phyloP scores from a whole-genome alignment of 192 early-diverging fungal genomes.

The Backusella psychrophila region DNA sequence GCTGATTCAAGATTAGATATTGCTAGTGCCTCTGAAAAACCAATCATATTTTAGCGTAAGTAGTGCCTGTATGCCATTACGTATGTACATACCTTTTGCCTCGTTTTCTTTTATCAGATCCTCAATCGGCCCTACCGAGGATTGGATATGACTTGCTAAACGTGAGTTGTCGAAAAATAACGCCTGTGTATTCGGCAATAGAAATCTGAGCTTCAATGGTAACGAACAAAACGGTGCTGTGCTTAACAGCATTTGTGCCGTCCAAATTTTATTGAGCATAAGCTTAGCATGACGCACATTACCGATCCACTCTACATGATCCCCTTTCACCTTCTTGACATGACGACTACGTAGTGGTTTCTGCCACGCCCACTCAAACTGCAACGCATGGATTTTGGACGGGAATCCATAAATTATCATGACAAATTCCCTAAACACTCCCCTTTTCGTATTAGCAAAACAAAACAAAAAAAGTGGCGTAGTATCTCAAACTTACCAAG shows the following conservation, averaged over 20 bases:
- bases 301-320: neutral
- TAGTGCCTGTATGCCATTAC: too few species aligned
- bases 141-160: constrained; percentile 1
- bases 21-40: neutral
- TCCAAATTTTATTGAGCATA: constrained; percentile 12
- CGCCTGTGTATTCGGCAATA: neutral
- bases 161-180: neutral
- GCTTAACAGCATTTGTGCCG: constrained; percentile 6
- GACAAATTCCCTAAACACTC: constrained; percentile 14
- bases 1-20: neutral
- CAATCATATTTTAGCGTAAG: neutral
- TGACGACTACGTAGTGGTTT: constrained; percentile 19
- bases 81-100: neutral
- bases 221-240: constrained; percentile 12
- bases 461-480: neutral
- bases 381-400: neutral
- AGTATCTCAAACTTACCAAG: constrained; percentile 9
- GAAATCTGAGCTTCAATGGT: constrained; percentile 20
- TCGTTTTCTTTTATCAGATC: neutral
- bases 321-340: neutral
- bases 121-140: neutral
- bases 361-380: constrained; percentile 29
- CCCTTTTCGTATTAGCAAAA: neutral
- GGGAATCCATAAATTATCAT: constrained; percentile 24
- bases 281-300: neutral